A percentile compares a stretch with the other conserved stretches of the same genome.
phyloP scores from a whole-genome alignment of 2,329 filamentous ascomycete genomes.

The Fusarium sarcochroum region DNA sequence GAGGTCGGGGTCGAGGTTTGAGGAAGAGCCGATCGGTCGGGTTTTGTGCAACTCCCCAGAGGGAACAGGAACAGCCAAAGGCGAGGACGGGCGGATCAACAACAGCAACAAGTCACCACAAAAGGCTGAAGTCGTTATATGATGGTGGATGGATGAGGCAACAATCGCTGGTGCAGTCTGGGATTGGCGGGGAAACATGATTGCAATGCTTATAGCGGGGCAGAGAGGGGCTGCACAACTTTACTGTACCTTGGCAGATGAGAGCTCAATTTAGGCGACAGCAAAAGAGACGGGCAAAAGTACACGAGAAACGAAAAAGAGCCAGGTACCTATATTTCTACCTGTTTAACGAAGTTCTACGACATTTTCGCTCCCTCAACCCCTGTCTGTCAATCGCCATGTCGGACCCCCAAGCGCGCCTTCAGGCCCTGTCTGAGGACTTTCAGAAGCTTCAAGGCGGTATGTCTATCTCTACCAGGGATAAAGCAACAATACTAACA shows the following conservation, averaged over 20 bases:
- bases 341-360: conserved; percentile 19
- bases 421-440: conserved; percentile 88
- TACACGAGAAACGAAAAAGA: not conserved
- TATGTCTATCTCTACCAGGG: conserved; percentile 53
- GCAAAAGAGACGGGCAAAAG: conserved; percentile 11
- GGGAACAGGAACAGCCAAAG: conserved; percentile 9
- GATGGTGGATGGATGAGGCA: conserved; percentile 43
- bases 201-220: conserved; percentile 54
- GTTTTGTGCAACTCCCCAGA: conserved; percentile 18
- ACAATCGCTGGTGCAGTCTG: conserved; percentile 37
- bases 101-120: not conserved
- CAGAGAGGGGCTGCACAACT: conserved; percentile 49
- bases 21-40: not conserved
- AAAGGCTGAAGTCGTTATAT: conserved; percentile 18
- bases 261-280: conserved; percentile 35
- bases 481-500: conserved; percentile 19
- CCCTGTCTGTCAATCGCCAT: conserved; percentile 57
- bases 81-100: not conserved
- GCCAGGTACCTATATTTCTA: not conserved
- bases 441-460: conserved; percentile 90
- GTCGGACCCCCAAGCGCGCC: conserved; percentile 80
- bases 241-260: conserved; percentile 23
- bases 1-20: conserved; percentile 2
- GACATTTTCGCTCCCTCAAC: conserved; percentile 8
- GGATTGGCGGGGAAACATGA: conserved; percentile 59